A percentile compares a stretch with the other conserved stretches of the same genome.
phyloP scores from a whole-genome alignment of 257 asterid species.

The Lavandula angustifolia region DNA sequence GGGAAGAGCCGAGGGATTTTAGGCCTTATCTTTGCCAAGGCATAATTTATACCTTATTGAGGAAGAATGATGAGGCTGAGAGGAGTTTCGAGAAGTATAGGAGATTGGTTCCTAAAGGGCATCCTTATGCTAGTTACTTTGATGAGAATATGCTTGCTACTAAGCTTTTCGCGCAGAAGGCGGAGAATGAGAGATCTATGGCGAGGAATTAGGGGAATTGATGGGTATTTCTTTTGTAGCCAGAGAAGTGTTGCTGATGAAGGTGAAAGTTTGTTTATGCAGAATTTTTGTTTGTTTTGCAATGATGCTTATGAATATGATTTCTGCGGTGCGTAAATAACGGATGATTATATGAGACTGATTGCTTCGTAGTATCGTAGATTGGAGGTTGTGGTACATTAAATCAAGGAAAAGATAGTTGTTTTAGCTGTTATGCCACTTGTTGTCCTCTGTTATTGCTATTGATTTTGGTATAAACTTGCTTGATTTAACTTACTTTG shows the following conservation, averaged over 20 bases:
- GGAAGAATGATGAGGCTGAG: slow-evolving; percentile 77
- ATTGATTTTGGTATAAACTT: too few relatives aligned
- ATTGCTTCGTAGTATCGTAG: too few relatives aligned
- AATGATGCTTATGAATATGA: slow-evolving; percentile 18
- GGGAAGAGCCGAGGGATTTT: slow-evolving; percentile 92
- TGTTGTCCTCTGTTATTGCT: too few relatives aligned
- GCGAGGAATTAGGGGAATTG: slow-evolving; percentile 40
- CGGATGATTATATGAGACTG: too few relatives aligned
- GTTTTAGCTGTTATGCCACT: too few relatives aligned
- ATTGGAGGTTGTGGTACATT: too few relatives aligned
- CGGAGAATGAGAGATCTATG: slow-evolving; percentile 62
- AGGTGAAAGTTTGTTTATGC: slow-evolving; percentile 15
- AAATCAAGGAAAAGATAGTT: too few relatives aligned
- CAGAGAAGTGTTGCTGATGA: slow-evolving; percentile 5
- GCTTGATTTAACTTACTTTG: too few relatives aligned
- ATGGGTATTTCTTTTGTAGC: too few relatives aligned
- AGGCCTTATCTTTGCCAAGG: slow-evolving; percentile 95
- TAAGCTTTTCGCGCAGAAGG: slow-evolving; percentile 71
- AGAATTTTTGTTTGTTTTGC: slow-evolving; percentile 28
- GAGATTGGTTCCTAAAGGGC: slow-evolving; percentile 81
- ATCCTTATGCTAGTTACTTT: slow-evolving; percentile 75
- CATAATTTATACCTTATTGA: slow-evolving; percentile 73
- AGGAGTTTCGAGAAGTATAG: slow-evolving; percentile 77
- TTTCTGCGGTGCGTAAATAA: slow-evolving; percentile 13
- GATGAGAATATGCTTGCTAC: slow-evolving; percentile 92